phyloP scores from a whole-genome alignment of 768 basidiomycete genomes.

The Russula griseocarnosa region DNA sequence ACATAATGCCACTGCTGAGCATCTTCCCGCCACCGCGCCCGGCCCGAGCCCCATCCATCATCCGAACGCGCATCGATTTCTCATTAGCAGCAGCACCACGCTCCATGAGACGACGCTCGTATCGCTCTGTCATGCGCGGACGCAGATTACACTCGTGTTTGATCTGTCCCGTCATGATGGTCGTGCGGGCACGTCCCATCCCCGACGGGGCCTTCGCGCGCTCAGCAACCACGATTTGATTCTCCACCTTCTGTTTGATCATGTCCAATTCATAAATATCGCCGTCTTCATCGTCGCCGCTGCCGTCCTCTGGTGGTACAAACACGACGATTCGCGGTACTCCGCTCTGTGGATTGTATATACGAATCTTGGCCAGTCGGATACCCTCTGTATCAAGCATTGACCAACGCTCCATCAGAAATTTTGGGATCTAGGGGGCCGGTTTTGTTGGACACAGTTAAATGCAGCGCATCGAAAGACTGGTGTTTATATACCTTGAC shows the following conservation, averaged over 20 bases:
- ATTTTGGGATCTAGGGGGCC: slow-evolving; percentile 68
- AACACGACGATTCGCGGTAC: slow-evolving; percentile 64
- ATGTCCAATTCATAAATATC: slow-evolving; percentile 86
- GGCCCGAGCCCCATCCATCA: slow-evolving; percentile 70
- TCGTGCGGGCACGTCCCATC: slow-evolving; percentile 59
- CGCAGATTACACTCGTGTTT: slow-evolving; percentile 77
- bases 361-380: slow-evolving; percentile 79
- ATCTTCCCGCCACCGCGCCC: slow-evolving; percentile 72
- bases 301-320: slow-evolving; percentile 54
- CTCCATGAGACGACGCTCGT: slow-evolving; percentile 69
- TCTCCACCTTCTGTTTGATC: slow-evolving; percentile 79
- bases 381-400: slow-evolving; percentile 66
- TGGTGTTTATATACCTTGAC: slow-evolving; percentile 58
- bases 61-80: slow-evolving; percentile 60
- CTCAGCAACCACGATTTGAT: slow-evolving; percentile 82
- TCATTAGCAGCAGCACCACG: slow-evolving; percentile 63
- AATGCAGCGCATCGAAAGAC: slow-evolving; percentile 2
- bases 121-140: slow-evolving; percentile 62
- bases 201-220: slow-evolving; percentile 61
- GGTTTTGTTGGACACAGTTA: not conserved
- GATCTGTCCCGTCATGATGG: slow-evolving; percentile 72
- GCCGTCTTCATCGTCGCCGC: slow-evolving; percentile 43
- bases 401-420: slow-evolving; percentile 84
- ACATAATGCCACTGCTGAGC: slow-evolving; percentile 69
- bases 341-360: slow-evolving; percentile 51